A percentile compares a stretch with the other conserved stretches of the same genome.
These are phyloP conservation scores for Triticum turgidum DNA, from an alignment of 176 grass and related monocot species.

Conservation along the genomic window DNA sequence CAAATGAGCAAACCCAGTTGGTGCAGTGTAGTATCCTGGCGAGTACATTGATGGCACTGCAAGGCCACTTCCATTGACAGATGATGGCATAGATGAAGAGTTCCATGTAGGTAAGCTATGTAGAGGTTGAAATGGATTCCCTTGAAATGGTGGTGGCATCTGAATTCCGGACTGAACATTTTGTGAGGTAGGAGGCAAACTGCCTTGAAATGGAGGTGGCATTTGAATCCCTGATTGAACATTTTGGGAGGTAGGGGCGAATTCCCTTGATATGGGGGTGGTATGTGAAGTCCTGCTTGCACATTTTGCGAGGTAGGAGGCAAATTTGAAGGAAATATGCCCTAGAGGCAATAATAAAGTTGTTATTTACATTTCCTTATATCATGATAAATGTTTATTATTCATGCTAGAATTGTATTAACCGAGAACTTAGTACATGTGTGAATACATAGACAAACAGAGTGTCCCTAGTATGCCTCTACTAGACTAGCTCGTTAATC, in stretches of 20 bases:
- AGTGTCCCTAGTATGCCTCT: too few relatives aligned
- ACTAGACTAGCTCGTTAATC: too few relatives aligned
- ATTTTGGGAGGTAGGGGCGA: constrained; percentile 40
- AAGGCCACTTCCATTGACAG: constrained; percentile 55
- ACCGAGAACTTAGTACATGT: too few relatives aligned
- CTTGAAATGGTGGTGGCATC: constrained; percentile 52
- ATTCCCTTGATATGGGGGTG: constrained; percentile 61
- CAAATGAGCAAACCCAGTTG: constrained; percentile 55
- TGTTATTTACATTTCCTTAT: too few relatives aligned
- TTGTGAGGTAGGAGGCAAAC: constrained; percentile 46
- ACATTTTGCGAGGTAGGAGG: constrained; percentile 23
- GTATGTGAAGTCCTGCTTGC: constrained; percentile 20
- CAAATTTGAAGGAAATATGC: constrained; percentile 12
- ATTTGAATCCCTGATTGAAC: constrained; percentile 28
- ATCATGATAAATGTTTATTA: too few relatives aligned
- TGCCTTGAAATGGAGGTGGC: constrained; percentile 59
- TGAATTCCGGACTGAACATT: not conserved
- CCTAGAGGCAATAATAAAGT: too few relatives aligned
- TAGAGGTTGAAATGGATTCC: constrained; percentile 63
- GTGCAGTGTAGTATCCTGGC: constrained; percentile 63
- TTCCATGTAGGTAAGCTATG: constrained; percentile 60
- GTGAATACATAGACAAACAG: too few relatives aligned
- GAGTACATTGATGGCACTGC: constrained; percentile 78
- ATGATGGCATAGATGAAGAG: constrained; percentile 48
- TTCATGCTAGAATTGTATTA: too few relatives aligned